Base-by-base conservation (phyloP, 2,329 filamentous ascomycete genomes). In the Laburnicola sp. region DNA sequence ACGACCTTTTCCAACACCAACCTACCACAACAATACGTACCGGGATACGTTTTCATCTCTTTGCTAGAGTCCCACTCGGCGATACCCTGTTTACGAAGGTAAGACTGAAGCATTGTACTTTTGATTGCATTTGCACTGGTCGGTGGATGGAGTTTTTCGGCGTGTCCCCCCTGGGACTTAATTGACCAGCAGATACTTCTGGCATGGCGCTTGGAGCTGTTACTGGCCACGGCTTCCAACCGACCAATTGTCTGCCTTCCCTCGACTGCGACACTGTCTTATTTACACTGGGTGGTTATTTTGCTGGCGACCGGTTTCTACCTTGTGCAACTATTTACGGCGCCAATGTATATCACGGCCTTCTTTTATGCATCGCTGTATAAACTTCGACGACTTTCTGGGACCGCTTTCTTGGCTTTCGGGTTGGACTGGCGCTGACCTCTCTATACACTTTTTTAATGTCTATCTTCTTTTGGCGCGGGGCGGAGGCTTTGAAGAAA, bases 21-120 rank as follows among this genome's bases (percentile, higher is more conserved):
- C 63, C 45, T 56, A 54, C 51, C 44, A 58, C 53, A 65, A 65
- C 63, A 65, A 42, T 54, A 56, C 62, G 40, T 67, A 65, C 16
- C 16, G 16, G 16, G 16, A 16, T 16, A 16, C 16, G 16, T 16
- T 16, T 16, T 16, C 16, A 16, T 16, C 16, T 16, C 16, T 16
- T 16, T 16, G 16, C 16, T 16, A 16, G 16, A 16, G 16, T 16
- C 16, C 16, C 16, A 16, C 16, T 16, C 16, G 16, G 31, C 53
- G 37, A 37, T 32, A 54, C 11, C 27, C 39, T 54, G 44, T 51
- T 50, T 40, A 44, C 35, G 43, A 37, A 46, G 41, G 32, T 34
- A n/a, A 37, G 39, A 27, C 48, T 52, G 35, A 44, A 59, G 60
- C 54, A 64, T 62, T 54, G 44, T 52, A 53, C 51, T 37, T 43